Conservation (phyloP, 2,329 filamentous ascomycete species). For the Xylaria sp. region DNA sequence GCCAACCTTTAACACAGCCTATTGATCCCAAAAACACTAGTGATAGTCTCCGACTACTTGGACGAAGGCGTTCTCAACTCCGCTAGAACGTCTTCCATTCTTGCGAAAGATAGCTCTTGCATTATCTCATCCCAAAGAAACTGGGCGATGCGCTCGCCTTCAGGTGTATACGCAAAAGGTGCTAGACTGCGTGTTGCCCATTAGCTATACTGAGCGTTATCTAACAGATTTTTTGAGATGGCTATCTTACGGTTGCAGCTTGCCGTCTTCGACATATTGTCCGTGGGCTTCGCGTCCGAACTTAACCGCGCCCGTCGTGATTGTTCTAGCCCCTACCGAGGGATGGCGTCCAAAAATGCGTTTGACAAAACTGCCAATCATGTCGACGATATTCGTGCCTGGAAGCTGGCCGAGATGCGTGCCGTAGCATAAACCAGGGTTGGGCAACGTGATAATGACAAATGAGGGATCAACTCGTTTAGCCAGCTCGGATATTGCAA, state of each 20-base stretch:
- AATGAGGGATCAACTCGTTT: constrained; percentile 39
- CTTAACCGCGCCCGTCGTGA: constrained; percentile 22
- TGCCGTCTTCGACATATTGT: constrained; percentile 28
- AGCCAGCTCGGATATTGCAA: constrained; percentile 44
- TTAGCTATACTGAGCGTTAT: background rate
- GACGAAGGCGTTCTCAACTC: no score
- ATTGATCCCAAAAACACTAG: no score
- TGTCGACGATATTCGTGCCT: constrained; percentile 10
- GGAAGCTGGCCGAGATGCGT: constrained; percentile 18
- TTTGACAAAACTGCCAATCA: constrained; percentile 14
- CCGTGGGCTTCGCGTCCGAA: constrained; percentile 26
- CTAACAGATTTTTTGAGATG: background rate
- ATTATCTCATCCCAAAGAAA: constrained; percentile 21
- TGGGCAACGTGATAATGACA: constrained; percentile 23
- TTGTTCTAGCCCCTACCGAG: constrained; percentile 20
- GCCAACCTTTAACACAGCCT: no score
- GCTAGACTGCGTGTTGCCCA: constrained; percentile 2
- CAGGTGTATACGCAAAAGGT: constrained; percentile 15
- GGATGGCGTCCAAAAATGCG: constrained; percentile 21
- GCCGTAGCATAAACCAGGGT: constrained; percentile 28
- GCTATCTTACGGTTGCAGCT: constrained; percentile 31
- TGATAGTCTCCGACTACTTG: no score
- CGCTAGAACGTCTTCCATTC: background rate
- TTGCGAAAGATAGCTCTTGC: constrained; percentile 24
- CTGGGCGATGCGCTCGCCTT: constrained; percentile 20